Base-by-base conservation (phyloP, 164 flowering plant genomes). In the Kingdonia uniflora region DNA sequence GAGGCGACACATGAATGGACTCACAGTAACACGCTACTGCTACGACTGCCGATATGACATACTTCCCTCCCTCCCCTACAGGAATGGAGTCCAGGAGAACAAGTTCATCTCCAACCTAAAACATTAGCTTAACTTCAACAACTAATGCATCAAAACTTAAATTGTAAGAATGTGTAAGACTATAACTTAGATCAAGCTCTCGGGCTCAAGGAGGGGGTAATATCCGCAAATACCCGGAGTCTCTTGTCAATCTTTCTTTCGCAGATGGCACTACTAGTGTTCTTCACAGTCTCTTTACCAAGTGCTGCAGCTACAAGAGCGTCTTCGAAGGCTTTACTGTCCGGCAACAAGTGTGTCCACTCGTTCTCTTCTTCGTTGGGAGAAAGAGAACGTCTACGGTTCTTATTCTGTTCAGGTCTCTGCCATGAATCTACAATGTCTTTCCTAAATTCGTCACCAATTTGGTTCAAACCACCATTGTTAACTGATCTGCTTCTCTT, bases 271-370 rank as follows among this genome's bases (percentile, higher is more conserved):
- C 17, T 12, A 35, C 55, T 49, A 7, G 37, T 37, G 11, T 3
- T 29, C 57, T 68, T 68, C 45, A 21, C 46, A 11, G 58, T 23
- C 42, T 67, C 80, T 19, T 54, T 53, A 22, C 80, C 84, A 54
- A 91, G 60, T 56, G 80, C 86, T 22, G 99, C 92, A 6, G 96
- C 82, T 1, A 86, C 57, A 12, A 94, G 79, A 2, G 99, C 97
- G 16, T 89, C 95, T 45, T 94, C 96, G 29, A 87, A 84, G 22
- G 79, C 95, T 49, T 80, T 64, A 52, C 52, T 73, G 42, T 85
- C 89, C 0, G 99, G 99, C 44, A 87, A 56, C 53, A 81, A 42
- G 11, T 61, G 75, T 1, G 59, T 52, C 66, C 72, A 68, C 57
- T 61, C 62, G 16, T 71, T 71, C 6, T 49, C 70, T 21, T 67